These are phyloP conservation scores for Nemania sp. DNA, from an alignment of 2,329 filamentous ascomycete genomes.

Conservation along the genomic window DNA sequence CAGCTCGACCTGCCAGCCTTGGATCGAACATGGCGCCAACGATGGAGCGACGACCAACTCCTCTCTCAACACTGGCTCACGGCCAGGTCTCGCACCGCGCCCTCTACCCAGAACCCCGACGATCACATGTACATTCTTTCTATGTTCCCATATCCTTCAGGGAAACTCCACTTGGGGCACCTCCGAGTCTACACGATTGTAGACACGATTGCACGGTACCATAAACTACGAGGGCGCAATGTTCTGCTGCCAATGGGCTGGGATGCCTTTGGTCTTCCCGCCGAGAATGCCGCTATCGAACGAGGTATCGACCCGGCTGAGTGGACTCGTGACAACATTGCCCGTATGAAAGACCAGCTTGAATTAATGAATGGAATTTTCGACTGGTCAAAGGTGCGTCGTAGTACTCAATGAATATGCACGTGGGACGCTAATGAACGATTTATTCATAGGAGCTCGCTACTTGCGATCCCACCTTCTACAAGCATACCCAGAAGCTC, in stretches of 20 bases:
- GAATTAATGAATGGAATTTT: slow-evolving; percentile 82
- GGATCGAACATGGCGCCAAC: slow-evolving; percentile 65
- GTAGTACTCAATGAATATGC: slow-evolving; percentile 31
- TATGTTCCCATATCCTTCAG: slow-evolving; percentile 95
- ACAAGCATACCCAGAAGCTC: slow-evolving; percentile 88
- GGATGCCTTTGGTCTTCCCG: slow-evolving; percentile 92
- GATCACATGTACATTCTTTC: slow-evolving; percentile 77
- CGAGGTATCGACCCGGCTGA: slow-evolving; percentile 78
- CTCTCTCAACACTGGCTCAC: slow-evolving; percentile 8
- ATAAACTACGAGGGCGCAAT: slow-evolving; percentile 77
- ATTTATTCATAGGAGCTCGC: slow-evolving; percentile 73
- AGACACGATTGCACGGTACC: slow-evolving; percentile 83
- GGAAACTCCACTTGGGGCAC: slow-evolving; percentile 86
- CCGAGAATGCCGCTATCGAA: slow-evolving; percentile 91
- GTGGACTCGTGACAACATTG: slow-evolving; percentile 86
- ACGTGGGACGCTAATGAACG: slow-evolving; percentile 25
- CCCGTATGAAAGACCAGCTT: slow-evolving; percentile 86
- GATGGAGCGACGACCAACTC: slow-evolving; percentile 53
- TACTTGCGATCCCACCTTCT: slow-evolving; percentile 87
- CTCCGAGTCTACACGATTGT: slow-evolving; percentile 91
- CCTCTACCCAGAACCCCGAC: slow-evolving; percentile 41
- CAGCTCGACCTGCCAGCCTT: slow-evolving; percentile 61
- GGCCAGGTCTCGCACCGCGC: neutral
- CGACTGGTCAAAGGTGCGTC: slow-evolving; percentile 82
- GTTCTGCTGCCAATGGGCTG: slow-evolving; percentile 93